Evolutionary conservation across 495 filamentous ascomycete species (phyloP), one percentile per base, ranked within the genome.

Genomic region (Podospora comata): DNA sequence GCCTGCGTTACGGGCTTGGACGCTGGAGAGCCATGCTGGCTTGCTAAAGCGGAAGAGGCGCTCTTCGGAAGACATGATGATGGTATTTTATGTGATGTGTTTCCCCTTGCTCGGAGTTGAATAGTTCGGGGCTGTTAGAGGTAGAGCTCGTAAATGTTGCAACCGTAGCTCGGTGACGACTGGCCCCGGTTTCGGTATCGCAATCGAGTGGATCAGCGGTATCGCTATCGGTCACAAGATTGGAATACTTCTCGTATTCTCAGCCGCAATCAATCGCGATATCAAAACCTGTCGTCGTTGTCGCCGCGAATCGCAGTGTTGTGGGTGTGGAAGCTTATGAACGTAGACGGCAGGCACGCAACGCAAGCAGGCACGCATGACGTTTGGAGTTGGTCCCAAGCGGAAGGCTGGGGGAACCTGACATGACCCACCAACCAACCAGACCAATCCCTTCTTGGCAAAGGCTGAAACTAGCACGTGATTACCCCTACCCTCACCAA

Each of bases 11-110:
- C 94, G 87, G 70, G 90, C 88, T 78, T 89, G 89, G 39, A 90
- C 86, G 82, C 89, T 95, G 78, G 95, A 97, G 59, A 97, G 82
- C 94, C 94, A 97, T 80, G 92, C 88, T 13, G 91, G 91, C 84
- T 86, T 90, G 72, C 86, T 80, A 78, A 91, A 92, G 76, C 91
- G 91, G 81, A 88, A 93, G 75, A 93, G 87, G 32, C 89, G 87
- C 74, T 91, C 83, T 76, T 88, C 84, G 39, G 39, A 48, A 13
- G 39, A 48, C 39, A 48, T 48, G 15, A 13, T 48, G 13, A 11
- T 48, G 39, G 15, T 11, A 13, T 48, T 6, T 48, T 6, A 11
- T 48, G 5, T 48, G 39, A 48, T 32, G 0, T 32, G 15, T 9
- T 48, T 48, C 39, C 39, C 39, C 39, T 48, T 13, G 39, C 15